phyloP scores from a whole-genome alignment of 345 rosid species.

The Lumnitzera littorea region DNA sequence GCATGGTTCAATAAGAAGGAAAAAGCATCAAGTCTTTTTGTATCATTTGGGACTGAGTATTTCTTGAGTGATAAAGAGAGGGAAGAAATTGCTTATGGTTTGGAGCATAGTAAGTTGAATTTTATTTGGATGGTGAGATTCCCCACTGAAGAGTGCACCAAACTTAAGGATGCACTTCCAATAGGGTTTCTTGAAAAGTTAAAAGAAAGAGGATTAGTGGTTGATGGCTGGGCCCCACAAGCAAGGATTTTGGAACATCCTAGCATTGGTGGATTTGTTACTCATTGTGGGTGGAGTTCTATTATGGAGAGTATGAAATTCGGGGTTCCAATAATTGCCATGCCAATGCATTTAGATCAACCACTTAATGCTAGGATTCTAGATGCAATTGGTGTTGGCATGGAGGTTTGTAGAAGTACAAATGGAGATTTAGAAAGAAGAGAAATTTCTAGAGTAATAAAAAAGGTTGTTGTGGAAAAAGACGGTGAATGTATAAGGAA shows the following conservation, averaged over 20 bases:
- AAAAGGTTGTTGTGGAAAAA: conserved; percentile 15
- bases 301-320: conserved; percentile 20
- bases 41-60: conserved; percentile 31
- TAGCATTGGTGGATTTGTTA: conserved; percentile 21
- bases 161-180: conserved; percentile 19
- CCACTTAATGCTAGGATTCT: conserved; percentile 12
- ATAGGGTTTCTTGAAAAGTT: conserved; percentile 21
- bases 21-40: conserved; percentile 18
- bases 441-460: conserved; percentile 22
- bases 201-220: conserved; percentile 16
- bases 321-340: conserved; percentile 18
- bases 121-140: conserved; percentile 34
- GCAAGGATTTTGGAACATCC: conserved; percentile 13
- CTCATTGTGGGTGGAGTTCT: conserved; percentile 32
- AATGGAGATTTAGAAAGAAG: conserved; percentile 10
- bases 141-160: conserved; percentile 9
- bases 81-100: conserved; percentile 29
- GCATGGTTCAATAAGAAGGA: conserved; percentile 25
- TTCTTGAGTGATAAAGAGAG: conserved; percentile 20
- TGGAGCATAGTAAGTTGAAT: conserved; percentile 22
- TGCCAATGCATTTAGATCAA: conserved; percentile 28
- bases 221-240: conserved; percentile 34
- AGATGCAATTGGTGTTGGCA: conserved; percentile 16
- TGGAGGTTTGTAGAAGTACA: conserved; percentile 15
- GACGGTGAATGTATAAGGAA: conserved; percentile 20